Base-by-base conservation (phyloP, 345 rosid genomes). In the Citrus sp. region DNA sequence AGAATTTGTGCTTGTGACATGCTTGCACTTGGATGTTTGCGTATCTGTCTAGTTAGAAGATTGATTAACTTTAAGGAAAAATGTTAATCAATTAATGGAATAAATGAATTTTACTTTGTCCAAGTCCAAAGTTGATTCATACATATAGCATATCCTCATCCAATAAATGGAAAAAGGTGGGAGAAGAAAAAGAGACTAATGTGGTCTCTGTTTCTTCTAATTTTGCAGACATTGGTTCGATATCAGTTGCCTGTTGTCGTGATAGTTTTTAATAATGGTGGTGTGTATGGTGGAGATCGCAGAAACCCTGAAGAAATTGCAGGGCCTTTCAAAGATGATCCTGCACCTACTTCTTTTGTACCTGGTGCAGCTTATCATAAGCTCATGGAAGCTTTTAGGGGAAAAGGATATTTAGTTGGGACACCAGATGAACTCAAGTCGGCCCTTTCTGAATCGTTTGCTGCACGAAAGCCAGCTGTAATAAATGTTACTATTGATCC, bases 291-390 rank as follows among this genome's bases (percentile, higher is more conserved):
- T 6, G 97, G 99, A 80, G 99, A 96, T 16, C 79, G 98, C 64
- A 94, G 99, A 86, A 86, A 82, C 83, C 86, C 92, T 3, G 97
- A 96, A 80, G 98, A 94, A 87, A 83, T 94, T 74, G 70, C 83
- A 0, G 99, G 98, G 62, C 98, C 98, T 62, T 68, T 85, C 77
- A 92, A 88, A 89, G 95, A 90, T 35, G 99, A 94, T 74, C 99
- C 99, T 16, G 98, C 99, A 34, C 98, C 98, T 46, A 96, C 99
- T 55, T 96, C 99, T 2, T 94, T 96, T 81, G 98, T 96, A 16
- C 97, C 98, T 2, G 80, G 87, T 71, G 98, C 99, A 63, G 97
- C 90, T 13, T 96, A 96, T 78, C 97, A 96, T 82, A 79, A 66
- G 30, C 80, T 96, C 46, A 92, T 92, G 1, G 92, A 92, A 91